These are phyloP conservation scores for Eucalyptus cloeziana DNA, from an alignment of 345 rosid species.

Conservation along the genomic window DNA sequence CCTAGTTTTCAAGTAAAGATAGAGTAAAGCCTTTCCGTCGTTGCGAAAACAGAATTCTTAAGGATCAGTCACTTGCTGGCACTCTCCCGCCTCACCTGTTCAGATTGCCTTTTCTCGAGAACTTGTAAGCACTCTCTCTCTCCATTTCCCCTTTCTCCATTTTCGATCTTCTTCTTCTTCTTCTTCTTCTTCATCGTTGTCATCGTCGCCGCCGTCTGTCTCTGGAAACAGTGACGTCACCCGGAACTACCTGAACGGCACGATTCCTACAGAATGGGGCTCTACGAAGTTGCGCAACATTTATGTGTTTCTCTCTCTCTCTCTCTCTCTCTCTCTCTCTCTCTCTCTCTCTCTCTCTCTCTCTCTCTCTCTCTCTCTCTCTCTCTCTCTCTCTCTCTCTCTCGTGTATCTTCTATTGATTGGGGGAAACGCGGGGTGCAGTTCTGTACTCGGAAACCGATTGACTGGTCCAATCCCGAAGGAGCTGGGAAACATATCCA, in stretches of 20 bases:
- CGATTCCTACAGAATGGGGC: background rate
- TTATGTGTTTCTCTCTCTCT: too few relatives aligned
- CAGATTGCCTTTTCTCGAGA: background rate
- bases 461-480: background rate
- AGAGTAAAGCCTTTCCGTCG: fast-evolving
- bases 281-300: background rate
- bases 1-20: too few relatives aligned
- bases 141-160: background rate
- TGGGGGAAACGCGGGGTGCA: background rate
- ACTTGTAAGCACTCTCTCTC: background rate
- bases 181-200: too few relatives aligned
- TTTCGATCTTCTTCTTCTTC: background rate
- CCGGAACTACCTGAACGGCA: background rate
- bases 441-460: background rate
- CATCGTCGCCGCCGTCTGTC: background rate
- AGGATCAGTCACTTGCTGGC: fast-evolving
- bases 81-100: fast-evolving
- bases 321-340: too few relatives aligned
- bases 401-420: background rate
- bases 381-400: background rate
- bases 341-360: too few relatives aligned
- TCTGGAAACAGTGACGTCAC: background rate
- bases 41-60: background rate
- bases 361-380: too few relatives aligned
- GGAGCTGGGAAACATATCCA: background rate